Evolutionary conservation across 805 yeast genomes (phyloP).

Genomic region (Kodamaea leandrae): DNA sequence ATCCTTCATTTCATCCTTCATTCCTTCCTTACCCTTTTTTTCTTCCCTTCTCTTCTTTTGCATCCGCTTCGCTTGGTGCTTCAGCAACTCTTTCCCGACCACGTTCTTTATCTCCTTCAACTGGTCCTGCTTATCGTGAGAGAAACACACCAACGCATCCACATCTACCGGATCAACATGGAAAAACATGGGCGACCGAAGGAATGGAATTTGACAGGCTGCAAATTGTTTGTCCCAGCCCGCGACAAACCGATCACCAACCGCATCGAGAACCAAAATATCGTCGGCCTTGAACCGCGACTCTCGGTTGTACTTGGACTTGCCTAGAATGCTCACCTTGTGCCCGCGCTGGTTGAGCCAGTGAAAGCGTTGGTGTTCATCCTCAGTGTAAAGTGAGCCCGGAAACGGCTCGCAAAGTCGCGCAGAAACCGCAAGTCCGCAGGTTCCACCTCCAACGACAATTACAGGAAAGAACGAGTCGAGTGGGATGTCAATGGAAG

Average conservation of each 20-base stretch:
- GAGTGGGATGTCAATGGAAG: conserved; percentile 9
- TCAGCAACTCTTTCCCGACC: conserved; percentile 44
- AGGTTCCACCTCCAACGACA: conserved; percentile 48
- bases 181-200: conserved; percentile 49
- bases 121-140: conserved; percentile 27
- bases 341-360: conserved; percentile 38
- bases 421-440: conserved; percentile 42
- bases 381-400: conserved; percentile 44
- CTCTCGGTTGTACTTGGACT: conserved; percentile 13
- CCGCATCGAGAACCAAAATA: conserved; percentile 38
- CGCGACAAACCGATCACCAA: conserved; percentile 32
- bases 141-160: conserved; percentile 43
- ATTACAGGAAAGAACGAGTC: conserved; percentile 34
- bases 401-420: conserved; percentile 43
- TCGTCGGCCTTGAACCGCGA: conserved; percentile 24
- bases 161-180: conserved; percentile 45
- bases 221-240: conserved; percentile 46
- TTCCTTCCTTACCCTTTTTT: neutral
- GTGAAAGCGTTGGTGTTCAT: conserved; percentile 46
- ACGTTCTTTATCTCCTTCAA: conserved; percentile 42
- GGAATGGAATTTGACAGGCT: conserved; percentile 39
- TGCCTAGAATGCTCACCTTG: conserved; percentile 21
- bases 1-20: neutral
- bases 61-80: conserved; percentile 33
- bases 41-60: conserved; percentile 7